These are phyloP conservation scores for Lycium barbarum DNA, from an alignment of 257 asterid species.

Conservation along the genomic window DNA sequence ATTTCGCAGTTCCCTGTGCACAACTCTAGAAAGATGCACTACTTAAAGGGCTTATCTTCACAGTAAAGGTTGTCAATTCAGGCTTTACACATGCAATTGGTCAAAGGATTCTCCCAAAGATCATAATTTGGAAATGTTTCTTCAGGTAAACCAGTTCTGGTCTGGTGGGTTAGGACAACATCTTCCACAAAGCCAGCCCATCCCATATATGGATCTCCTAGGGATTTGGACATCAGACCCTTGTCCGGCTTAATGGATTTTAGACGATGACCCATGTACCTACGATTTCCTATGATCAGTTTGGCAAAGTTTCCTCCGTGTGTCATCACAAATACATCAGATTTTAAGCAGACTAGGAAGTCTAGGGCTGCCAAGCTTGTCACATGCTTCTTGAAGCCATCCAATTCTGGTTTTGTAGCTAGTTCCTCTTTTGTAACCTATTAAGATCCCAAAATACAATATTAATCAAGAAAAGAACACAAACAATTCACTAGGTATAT, in stretches of 20 bases:
- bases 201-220: conserved; percentile 99
- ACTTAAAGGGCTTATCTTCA: conserved; percentile 3
- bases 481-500: not conserved
- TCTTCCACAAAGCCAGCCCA: conserved; percentile 98
- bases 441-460: conserved; percentile 27
- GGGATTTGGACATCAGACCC: conserved; percentile 94
- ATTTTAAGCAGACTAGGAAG: conserved; percentile 94
- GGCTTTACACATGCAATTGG: conserved; percentile 96
- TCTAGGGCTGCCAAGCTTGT: conserved; percentile 98
- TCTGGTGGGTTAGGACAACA: conserved; percentile 81
- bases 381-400: conserved; percentile 89
- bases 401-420: conserved; percentile 78
- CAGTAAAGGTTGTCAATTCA: conserved; percentile 42
- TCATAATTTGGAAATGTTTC: conserved; percentile 98
- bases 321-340: conserved; percentile 97
- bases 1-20: conserved; percentile 2
- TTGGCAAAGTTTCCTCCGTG: conserved; percentile 99
- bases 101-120: conserved; percentile 97
- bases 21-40: conserved; percentile 24
- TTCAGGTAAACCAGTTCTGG: conserved; percentile 91
- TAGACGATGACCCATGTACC: conserved; percentile 88
- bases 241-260: conserved; percentile 98
- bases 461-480: not conserved
- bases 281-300: conserved; percentile 81
- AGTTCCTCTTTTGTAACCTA: conserved; percentile 97